Conservation (phyloP, 148 eudicot species). For the Amaranthus hypochondriacus region DNA sequence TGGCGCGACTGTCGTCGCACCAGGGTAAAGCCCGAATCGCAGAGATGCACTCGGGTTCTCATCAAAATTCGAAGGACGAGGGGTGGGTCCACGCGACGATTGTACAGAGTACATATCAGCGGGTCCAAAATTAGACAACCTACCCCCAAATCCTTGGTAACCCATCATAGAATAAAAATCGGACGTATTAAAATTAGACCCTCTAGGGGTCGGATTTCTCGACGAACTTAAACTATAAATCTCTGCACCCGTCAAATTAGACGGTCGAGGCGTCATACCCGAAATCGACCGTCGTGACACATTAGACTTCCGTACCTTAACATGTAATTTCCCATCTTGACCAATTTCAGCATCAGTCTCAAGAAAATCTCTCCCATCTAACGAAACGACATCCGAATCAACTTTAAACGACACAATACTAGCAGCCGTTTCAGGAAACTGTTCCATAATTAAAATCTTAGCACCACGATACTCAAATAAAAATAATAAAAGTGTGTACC, state of each 20-base stretch:
- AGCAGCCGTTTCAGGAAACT: constrained; percentile 85
- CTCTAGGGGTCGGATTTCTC: constrained; percentile 83
- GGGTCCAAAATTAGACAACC: constrained; percentile 70
- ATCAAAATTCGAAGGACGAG: constrained; percentile 76
- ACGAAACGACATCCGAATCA: constrained; percentile 72
- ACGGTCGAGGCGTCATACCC: constrained; percentile 65
- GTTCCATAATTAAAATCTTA: constrained; percentile 65
- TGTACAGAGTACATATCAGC: constrained; percentile 72
- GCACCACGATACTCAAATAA: constrained; percentile 77
- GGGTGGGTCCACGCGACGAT: constrained; percentile 73
- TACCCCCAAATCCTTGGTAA: constrained; percentile 39
- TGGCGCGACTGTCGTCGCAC: not conserved
- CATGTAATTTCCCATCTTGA: constrained; percentile 75
- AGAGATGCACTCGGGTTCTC: constrained; percentile 61
- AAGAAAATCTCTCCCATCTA: constrained; percentile 70
- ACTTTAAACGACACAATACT: constrained; percentile 79
- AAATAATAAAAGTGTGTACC: constrained; percentile 67
- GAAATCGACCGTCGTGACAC: constrained; percentile 63
- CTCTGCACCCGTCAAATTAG: constrained; percentile 86
- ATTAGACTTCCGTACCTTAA: constrained; percentile 70
- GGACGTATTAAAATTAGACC: constrained; percentile 72
- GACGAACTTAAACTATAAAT: constrained; percentile 87
- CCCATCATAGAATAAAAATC: constrained; percentile 96
- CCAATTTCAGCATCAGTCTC: constrained; percentile 82
- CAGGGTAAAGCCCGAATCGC: constrained; percentile 57